Conservation (phyloP, 2,329 filamentous ascomycete species). For the Aspergillus texensis region DNA sequence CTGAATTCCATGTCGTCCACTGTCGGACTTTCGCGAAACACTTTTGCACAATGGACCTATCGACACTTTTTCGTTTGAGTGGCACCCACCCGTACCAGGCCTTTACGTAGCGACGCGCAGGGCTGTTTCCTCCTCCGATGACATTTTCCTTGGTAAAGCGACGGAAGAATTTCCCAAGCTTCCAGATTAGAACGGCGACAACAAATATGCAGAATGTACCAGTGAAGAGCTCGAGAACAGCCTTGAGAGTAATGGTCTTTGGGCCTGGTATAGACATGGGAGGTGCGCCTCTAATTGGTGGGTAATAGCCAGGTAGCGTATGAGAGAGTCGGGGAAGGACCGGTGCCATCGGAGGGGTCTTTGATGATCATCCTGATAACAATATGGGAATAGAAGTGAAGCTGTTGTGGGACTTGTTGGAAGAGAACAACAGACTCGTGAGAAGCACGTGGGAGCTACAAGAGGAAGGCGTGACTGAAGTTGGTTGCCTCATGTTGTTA, state of each 20-base stretch:
- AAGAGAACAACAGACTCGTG: neutral
- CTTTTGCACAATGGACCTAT: conserved; percentile 27
- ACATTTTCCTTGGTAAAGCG: conserved; percentile 39
- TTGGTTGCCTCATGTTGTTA: neutral
- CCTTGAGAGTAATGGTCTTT: conserved; percentile 31
- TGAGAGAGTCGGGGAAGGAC: conserved; percentile 28
- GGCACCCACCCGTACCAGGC: conserved; percentile 49
- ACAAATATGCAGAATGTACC: conserved; percentile 43
- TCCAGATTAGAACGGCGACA: conserved; percentile 43
- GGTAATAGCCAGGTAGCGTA: conserved; percentile 29
- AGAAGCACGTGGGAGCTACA: neutral
- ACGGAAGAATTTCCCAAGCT: conserved; percentile 39
- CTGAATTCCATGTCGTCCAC: conserved; percentile 38
- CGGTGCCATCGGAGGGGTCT: conserved; percentile 33
- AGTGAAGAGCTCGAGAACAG: conserved; percentile 37
- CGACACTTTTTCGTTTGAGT: conserved; percentile 32
- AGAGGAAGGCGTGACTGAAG: conserved; percentile 9
- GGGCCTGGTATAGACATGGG: conserved; percentile 25
- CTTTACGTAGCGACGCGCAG: conserved; percentile 38
- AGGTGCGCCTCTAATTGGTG: conserved; percentile 27
- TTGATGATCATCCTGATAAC: conserved; percentile 23
- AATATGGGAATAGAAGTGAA: conserved; percentile 16
- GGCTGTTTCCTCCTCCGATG: conserved; percentile 32
- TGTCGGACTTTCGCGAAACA: conserved; percentile 24
- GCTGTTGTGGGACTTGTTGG: neutral